phyloP scores from a whole-genome alignment of 1,284 basidiomycete genomes.

The Cutaneotrichosporon arboriforme region DNA sequence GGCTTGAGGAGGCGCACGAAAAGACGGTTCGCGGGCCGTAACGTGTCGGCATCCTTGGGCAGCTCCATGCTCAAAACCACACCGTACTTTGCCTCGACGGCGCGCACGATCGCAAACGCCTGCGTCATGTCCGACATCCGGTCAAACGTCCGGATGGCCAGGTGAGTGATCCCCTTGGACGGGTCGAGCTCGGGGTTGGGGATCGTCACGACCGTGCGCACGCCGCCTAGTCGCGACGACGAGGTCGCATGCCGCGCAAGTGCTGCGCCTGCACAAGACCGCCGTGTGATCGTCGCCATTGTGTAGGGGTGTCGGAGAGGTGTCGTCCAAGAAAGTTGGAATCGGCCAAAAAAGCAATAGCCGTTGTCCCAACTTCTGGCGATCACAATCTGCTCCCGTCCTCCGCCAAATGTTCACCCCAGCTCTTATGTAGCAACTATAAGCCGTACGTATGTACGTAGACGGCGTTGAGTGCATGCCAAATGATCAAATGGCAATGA shows the following conservation, averaged over 20 bases:
- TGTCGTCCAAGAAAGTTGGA: too few species aligned
- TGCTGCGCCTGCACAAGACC: background rate
- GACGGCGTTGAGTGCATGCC: too few species aligned
- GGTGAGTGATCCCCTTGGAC: constrained; percentile 17
- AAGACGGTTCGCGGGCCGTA: constrained; percentile 12
- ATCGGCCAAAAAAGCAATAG: background rate
- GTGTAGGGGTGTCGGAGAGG: background rate
- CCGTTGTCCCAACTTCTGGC: background rate
- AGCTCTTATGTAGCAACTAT: too few species aligned
- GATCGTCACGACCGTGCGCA: constrained; percentile 16
- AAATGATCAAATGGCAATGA: too few species aligned
- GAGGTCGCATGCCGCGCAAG: background rate
- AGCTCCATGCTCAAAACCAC: constrained; percentile 21
- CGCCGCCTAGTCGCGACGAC: background rate
- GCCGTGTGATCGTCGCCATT: background rate
- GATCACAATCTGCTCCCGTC: background rate
- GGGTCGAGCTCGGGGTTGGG: constrained; percentile 25
- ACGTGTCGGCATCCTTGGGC: constrained; percentile 24
- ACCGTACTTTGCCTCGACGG: constrained; percentile 30
- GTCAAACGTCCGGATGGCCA: constrained; percentile 20
- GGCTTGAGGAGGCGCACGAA: constrained; percentile 26
- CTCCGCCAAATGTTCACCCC: background rate
- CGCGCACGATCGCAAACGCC: constrained; percentile 27
- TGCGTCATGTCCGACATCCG: constrained; percentile 21
- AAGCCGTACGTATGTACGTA: too few species aligned